phyloP scores from a whole-genome alignment of 352 stramenopile genomes.

The Blastocystis sp. region DNA sequence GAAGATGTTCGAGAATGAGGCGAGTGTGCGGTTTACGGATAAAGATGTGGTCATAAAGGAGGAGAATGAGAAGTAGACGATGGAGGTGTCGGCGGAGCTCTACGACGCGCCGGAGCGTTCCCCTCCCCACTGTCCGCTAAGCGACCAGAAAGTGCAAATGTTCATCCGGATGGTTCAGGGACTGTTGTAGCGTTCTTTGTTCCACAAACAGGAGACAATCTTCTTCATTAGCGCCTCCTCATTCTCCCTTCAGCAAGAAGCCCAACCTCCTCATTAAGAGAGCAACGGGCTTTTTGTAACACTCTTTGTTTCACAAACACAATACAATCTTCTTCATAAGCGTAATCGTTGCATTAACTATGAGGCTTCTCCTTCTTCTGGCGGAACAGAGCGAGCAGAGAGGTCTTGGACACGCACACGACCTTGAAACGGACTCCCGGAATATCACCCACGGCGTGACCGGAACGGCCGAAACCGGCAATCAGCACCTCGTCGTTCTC shows the following conservation, averaged over 20 bases:
- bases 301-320: neutral
- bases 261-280: conserved; percentile 8
- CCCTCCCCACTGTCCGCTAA: conserved; percentile 32
- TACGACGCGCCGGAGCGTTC: conserved; percentile 37
- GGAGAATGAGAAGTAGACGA: conserved; percentile 5
- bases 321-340: neutral
- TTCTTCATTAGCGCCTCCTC: neutral
- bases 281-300: neutral
- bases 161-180: conserved; percentile 39
- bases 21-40: conserved; percentile 1
- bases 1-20: conserved; percentile 16
- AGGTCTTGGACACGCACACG: conserved; percentile 47
- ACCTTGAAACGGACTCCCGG: conserved; percentile 99
- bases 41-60: conserved; percentile 14
- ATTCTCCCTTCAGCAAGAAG: neutral
- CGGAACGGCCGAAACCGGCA: no score
- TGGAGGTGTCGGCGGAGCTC: conserved; percentile 30
- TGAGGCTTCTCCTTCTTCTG: no score
- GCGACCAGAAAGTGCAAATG: neutral
- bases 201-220: no score
- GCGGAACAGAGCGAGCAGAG: no score
- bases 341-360: neutral
- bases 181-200: neutral
- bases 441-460: conserved; percentile 87
- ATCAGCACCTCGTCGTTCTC: no score